Evolutionary conservation across 2,329 filamentous ascomycete genomes (phyloP).

Genomic region (Cordyceps farinosa): DNA sequence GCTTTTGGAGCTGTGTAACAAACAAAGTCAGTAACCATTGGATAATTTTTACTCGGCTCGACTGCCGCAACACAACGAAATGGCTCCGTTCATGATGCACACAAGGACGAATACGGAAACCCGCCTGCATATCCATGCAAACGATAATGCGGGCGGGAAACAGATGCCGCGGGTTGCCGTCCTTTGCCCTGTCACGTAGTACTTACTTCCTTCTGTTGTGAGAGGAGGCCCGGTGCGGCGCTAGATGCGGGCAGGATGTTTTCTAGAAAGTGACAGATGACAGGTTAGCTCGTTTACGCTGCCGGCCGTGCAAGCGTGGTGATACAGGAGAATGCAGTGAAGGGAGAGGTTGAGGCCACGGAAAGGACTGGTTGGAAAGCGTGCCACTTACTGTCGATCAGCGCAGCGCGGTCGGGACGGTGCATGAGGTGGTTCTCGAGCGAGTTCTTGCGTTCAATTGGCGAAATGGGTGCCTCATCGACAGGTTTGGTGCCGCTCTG

Average conservation of each 20-base stretch:
- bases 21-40: not conserved
- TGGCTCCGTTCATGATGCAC: not conserved
- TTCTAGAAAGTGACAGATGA: constrained; percentile 43
- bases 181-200: not conserved
- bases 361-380: not conserved
- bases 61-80: not conserved
- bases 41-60: not conserved
- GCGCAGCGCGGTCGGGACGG: constrained; percentile 70
- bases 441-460: constrained; percentile 60
- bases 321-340: constrained; percentile 3
- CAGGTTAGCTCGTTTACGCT: constrained; percentile 23
- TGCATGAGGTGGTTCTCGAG: constrained; percentile 69
- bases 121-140: not conserved
- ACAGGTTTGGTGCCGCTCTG: constrained; percentile 28
- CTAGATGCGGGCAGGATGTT: constrained; percentile 82
- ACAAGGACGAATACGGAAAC: not conserved
- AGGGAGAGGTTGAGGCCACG: not conserved
- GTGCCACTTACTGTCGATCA: constrained; percentile 69
- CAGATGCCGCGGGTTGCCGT: constrained; percentile 5
- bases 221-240: constrained; percentile 74
- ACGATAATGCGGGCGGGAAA: not conserved
- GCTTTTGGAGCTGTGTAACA: constrained; percentile 62
- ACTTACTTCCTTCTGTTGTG: constrained; percentile 69
- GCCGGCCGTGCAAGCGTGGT: not conserved
- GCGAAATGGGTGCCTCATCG: constrained; percentile 52